Conservation (phyloP, 805 yeast genomes). For the Teunomyces gatunensis region DNA sequence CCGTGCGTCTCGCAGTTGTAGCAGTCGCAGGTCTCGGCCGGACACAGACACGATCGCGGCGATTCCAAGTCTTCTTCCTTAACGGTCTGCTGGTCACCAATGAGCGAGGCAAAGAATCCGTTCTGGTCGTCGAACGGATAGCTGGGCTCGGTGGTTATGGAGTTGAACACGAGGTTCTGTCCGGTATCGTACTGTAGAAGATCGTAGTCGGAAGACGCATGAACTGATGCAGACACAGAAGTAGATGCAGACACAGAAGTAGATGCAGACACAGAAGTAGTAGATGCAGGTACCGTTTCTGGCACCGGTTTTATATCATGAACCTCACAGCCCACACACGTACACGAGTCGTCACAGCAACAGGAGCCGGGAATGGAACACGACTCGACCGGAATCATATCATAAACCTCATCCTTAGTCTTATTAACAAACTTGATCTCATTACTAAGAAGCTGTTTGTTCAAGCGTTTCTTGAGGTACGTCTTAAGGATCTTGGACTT, state of each 20-base stretch:
- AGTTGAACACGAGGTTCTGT: constrained; percentile 3
- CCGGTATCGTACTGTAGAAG: not conserved
- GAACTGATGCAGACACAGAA: too few relatives aligned
- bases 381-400: constrained; percentile 29
- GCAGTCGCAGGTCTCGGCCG: constrained; percentile 32
- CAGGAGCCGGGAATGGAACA: constrained; percentile 39
- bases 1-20: constrained; percentile 45
- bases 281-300: not conserved
- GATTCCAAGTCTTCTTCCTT: constrained; percentile 4
- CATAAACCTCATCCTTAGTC: constrained; percentile 10
- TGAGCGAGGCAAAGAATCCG: constrained; percentile 1
- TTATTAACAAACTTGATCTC: not conserved
- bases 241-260: not conserved
- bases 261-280: not conserved
- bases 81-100: constrained; percentile 2
- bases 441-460: not conserved
- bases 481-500: constrained; percentile 31
- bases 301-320: constrained; percentile 21
- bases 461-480: constrained; percentile 3
- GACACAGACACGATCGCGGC: constrained; percentile 22
- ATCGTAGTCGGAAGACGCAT: not conserved
- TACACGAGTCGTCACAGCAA: constrained; percentile 34
- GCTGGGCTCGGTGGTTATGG: constrained; percentile 4
- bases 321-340: constrained; percentile 35
- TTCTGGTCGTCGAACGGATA: constrained; percentile 1